Conservation (phyloP, 495 filamentous ascomycete genomes). For the Talaromyces adpressus region DNA sequence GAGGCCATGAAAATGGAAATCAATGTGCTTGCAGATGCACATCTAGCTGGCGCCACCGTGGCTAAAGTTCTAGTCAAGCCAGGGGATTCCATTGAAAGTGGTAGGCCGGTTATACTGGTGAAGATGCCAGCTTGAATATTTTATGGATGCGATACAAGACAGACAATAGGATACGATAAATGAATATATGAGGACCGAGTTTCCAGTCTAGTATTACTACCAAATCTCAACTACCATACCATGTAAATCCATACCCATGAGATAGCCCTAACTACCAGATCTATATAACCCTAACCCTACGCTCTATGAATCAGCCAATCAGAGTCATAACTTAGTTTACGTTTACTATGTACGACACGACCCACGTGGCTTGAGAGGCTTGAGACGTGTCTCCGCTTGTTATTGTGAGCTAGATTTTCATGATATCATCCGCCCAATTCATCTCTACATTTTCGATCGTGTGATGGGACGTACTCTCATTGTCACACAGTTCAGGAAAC, state of each 20-base stretch:
- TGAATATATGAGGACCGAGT: neutral
- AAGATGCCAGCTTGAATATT: neutral
- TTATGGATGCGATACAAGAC: neutral
- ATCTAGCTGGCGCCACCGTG: conserved; percentile 13
- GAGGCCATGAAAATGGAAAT: conserved; percentile 56
- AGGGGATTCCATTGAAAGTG: conserved; percentile 15
- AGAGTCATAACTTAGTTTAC: neutral
- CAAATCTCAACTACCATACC: neutral
- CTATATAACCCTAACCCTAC: neutral
- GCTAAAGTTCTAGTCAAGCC: conserved; percentile 35
- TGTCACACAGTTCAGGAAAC: neutral
- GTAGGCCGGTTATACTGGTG: too few species aligned
- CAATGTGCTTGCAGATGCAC: conserved; percentile 21
- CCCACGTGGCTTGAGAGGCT: conserved; percentile 1
- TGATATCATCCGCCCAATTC: neutral
- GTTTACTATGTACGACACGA: too few species aligned
- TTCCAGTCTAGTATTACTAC: neutral
- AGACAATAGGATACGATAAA: neutral
- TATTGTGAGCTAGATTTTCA: neutral
- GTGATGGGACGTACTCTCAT: neutral
- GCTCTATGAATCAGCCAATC: neutral
- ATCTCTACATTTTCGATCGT: neutral
- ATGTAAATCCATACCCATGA: neutral
- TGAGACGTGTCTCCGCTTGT: neutral
- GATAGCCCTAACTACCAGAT: neutral